Conservation (phyloP, 192 early-diverging fungal species). For the Coemansia sp. region DNA sequence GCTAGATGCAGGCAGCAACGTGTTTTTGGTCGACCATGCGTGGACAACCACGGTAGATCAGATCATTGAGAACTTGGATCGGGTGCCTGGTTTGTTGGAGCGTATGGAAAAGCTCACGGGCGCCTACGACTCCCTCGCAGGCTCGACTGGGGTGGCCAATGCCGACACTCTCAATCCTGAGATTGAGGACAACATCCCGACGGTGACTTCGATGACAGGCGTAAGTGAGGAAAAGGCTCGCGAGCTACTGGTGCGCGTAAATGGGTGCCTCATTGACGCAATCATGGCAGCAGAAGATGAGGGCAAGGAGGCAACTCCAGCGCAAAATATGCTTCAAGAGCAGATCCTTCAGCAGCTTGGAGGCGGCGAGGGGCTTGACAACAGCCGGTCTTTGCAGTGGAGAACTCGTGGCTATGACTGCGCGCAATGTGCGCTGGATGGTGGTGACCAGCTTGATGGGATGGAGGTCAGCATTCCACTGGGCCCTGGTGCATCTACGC, state of each 20-base stretch:
- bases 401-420: slow-evolving; percentile 44
- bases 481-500: slow-evolving; percentile 6
- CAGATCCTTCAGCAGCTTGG: slow-evolving; percentile 47
- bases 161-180: slow-evolving; percentile 22
- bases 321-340: slow-evolving; percentile 23
- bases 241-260: slow-evolving; percentile 58
- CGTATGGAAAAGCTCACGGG: slow-evolving; percentile 68
- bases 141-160: slow-evolving; percentile 41
- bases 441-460: slow-evolving; percentile 27
- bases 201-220: slow-evolving; percentile 64
- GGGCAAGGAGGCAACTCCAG: background rate
- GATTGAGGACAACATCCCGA: slow-evolving; percentile 53
- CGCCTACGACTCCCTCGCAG: slow-evolving; percentile 54
- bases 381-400: slow-evolving; percentile 26
- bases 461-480: slow-evolving; percentile 46
- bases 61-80: slow-evolving; percentile 59
- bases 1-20: slow-evolving; percentile 55
- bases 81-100: slow-evolving; percentile 63
- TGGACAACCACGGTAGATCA: slow-evolving; percentile 72
- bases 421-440: slow-evolving; percentile 38
- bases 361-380: slow-evolving; percentile 10
- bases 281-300: slow-evolving; percentile 58
- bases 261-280: slow-evolving; percentile 66
- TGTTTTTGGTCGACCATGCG: slow-evolving; percentile 73
- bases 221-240: slow-evolving; percentile 62